These are phyloP conservation scores for Sambucus nigra DNA, from an alignment of 129 eudicot genomes.

Conservation along the genomic window DNA sequence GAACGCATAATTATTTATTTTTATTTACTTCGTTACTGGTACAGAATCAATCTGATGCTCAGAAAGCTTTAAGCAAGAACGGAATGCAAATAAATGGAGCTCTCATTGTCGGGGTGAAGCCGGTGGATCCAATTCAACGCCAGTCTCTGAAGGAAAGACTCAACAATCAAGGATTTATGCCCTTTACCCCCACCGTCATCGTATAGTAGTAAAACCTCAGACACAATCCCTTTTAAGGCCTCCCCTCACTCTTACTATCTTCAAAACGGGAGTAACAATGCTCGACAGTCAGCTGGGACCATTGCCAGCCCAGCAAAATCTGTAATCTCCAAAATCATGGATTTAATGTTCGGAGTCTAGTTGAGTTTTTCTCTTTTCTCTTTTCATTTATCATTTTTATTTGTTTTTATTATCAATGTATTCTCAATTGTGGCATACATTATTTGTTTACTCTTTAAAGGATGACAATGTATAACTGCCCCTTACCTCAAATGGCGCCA, in stretches of 20 bases:
- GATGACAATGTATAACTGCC: not conserved
- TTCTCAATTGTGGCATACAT: not conserved
- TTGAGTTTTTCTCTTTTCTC: not conserved
- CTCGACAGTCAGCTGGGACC: conserved; percentile 53
- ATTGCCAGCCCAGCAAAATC: conserved; percentile 89
- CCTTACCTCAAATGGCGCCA: not conserved
- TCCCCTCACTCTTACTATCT: conserved; percentile 32
- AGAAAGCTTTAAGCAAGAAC: conserved; percentile 77
- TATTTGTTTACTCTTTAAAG: not conserved
- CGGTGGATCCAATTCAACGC: conserved; percentile 77
- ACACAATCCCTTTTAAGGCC: conserved; percentile 40
- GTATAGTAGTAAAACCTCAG: conserved; percentile 31
- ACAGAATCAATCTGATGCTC: conserved; percentile 91
- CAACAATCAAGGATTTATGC: conserved; percentile 79
- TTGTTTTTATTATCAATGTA: too few species aligned
- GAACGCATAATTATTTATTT: too few species aligned
- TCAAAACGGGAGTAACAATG: conserved; percentile 35
- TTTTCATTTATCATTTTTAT: too few species aligned
- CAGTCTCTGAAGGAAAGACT: conserved; percentile 57
- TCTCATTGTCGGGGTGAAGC: conserved; percentile 83
- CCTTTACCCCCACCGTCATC: conserved; percentile 64
- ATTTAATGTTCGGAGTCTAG: conserved; percentile 87
- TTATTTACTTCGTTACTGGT: conserved; percentile 8
- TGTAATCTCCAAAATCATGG: conserved; percentile 57
- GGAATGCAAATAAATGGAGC: conserved; percentile 80